These are phyloP conservation scores for Selenicereus undatus DNA, from an alignment of 148 eudicot species.

Conservation along the genomic window DNA sequence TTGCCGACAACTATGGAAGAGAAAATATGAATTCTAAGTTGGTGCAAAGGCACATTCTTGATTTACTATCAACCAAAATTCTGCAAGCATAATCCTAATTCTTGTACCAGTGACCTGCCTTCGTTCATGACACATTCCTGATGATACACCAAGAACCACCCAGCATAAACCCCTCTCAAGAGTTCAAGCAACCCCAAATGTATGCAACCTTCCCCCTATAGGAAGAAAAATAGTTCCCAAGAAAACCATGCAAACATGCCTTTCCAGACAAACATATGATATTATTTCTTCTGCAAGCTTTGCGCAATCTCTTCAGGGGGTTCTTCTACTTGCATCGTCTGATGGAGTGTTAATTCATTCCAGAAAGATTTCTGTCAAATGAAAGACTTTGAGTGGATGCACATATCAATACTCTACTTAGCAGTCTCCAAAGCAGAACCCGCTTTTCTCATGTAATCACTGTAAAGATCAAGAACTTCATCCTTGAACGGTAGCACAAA, in stretches of 20 bases:
- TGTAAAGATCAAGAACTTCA: constrained; percentile 2
- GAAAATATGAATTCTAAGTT: too few relatives aligned
- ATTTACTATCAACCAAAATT: not conserved
- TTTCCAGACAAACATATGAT: not conserved
- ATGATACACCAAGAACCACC: not conserved
- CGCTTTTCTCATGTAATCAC: constrained; percentile 12
- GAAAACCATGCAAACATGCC: not conserved
- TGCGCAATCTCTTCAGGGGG: not conserved
- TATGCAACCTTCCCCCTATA: not conserved
- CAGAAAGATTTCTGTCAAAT: not conserved
- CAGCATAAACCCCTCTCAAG: not conserved
- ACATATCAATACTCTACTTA: constrained; percentile 3
- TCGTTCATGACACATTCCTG: not conserved
- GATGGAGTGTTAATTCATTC: not conserved
- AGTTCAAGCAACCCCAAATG: not conserved
- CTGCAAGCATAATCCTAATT: not conserved
- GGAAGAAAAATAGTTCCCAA: not conserved
- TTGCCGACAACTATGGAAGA: not conserved
- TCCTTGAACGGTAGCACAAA: constrained; percentile 27
- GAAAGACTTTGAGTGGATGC: not conserved
- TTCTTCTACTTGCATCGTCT: not conserved
- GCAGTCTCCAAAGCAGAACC: not conserved
- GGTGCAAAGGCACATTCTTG: not conserved
- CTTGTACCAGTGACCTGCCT: not conserved
- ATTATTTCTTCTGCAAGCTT: not conserved